phyloP scores from a whole-genome alignment of 495 filamentous ascomycete genomes.

The Niebla homalea region DNA sequence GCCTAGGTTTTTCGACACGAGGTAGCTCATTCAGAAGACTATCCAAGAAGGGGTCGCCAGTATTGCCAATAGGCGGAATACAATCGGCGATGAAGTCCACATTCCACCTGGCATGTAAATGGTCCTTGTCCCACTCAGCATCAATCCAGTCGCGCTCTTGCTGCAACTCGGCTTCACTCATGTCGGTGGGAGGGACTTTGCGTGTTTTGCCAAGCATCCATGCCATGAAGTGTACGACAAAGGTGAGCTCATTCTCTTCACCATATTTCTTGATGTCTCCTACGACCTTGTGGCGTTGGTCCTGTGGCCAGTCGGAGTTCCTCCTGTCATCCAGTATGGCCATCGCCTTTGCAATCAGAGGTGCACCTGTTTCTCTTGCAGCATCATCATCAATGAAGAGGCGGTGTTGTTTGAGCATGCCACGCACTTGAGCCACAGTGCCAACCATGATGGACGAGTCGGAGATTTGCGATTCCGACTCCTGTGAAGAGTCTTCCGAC shows the following conservation, averaged over 20 bases:
- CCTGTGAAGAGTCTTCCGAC: too few relatives aligned
- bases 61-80: not conserved
- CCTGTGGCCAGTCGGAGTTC: not conserved
- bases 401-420: not conserved
- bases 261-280: not conserved
- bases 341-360: not conserved
- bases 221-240: not conserved
- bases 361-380: not conserved
- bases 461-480: too few relatives aligned
- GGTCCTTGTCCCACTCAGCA: not conserved
- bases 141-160: not conserved
- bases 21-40: not conserved
- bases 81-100: not conserved
- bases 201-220: not conserved
- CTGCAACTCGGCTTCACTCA: not conserved
- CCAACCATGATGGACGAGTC: too few relatives aligned
- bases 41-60: not conserved
- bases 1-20: not conserved
- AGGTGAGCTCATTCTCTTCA: not conserved
- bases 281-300: not conserved
- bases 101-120: not conserved
- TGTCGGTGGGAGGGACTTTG: not conserved
- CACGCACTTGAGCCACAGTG: not conserved
- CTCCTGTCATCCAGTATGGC: not conserved
- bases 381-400: not conserved